Base-by-base conservation (phyloP, 306 rosid species). In the Quercus cerris region DNA sequence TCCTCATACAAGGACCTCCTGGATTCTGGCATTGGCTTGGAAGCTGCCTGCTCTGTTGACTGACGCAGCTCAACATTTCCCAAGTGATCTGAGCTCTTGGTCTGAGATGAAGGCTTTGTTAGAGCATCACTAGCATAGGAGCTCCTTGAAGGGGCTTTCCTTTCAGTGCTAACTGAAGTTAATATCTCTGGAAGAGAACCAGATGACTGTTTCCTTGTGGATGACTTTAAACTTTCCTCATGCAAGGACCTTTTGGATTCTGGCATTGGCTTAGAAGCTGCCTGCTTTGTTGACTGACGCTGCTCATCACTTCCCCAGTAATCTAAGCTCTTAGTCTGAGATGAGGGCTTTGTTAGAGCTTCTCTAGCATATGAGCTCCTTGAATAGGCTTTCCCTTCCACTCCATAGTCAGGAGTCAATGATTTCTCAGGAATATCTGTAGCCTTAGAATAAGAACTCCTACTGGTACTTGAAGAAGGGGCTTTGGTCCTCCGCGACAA, bases 401-500 rank as follows among this genome's bases (percentile, higher is more conserved):
- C 81, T 84, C 73, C 31, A 52, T 77, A 69, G 77, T 80, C 80
- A 77, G 88, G 80, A 74, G 80, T 73, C 51, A 11, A 68, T 38
- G 89, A 64, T 74, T 72, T 33, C 52, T 62, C 77, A 11, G 93
- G 52, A 17, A 28, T 62, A 77, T 13, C 75, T 19, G 81, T 27
- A 64, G 79, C 73, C 67, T 75, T 85, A 17, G 82, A 52, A 78
- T 74, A 71, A 54, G 78, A 72, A 78, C 78, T 80, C 73, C 75
- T 64, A 58, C 80, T 87, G 49, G 86, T 72, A 74, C 75, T 87
- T 66, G 83, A 13, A 78, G 97, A 56, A 81, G 89, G 63, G 13
- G 82, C 75, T 30, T 82, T 84, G 41, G 93, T 90, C 80, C 99
- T 92, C 78, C 87, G 82, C 68, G 99, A 90, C 52, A 86, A 20